Evolutionary conservation across 495 filamentous ascomycete genomes (phyloP), one percentile per base, ranked within the genome.

Genomic region (Haplographium delicatum): DNA sequence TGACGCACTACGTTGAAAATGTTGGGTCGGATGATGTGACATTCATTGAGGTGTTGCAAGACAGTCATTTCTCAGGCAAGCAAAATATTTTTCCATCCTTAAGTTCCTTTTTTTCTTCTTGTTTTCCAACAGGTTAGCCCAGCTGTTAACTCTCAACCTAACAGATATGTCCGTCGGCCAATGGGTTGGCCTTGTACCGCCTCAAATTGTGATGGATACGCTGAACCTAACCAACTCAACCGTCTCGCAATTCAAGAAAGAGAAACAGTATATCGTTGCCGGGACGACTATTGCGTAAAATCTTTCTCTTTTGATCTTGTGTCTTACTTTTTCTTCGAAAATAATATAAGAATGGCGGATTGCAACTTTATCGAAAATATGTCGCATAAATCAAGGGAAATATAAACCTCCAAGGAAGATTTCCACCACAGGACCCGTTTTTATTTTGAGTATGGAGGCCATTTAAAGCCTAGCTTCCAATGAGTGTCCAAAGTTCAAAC

Each of bases 1-100:
- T 74, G 50, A 81, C 79, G 10, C 85, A 91, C 63, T 89, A 85
- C 63, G 76, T 91, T 47, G 84, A 91, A 70, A 91, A 89, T 56
- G 79, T 79, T 1, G 83, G 83, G 3, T 74, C 76, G 23, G 80
- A 83, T 44, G 84, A 87, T 58, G 65, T 85, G 28, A 68, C 86
- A 9, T 83, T 88, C 44, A 61, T 91, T 37, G 86, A 89, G 60
- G 81, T 89, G 2, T 66, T 89, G 52, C 76, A 84, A 57, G 82
- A 83, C 0, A 67, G 74, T 47, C 69, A 78, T 55, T 89, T 89
- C 48, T 44, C 42, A 30, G 42, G 42, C 31, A 31, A 10, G 42
- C 22, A 24, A 4, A 10, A 25, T n/a, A 1, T 2, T 7, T 43
- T 26, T 25, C 39, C 23, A 8, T n/a, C n/a, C n/a, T n/a, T n/a